Evolutionary conservation across 2,329 filamentous ascomycete genomes (phyloP), one percentile per base, ranked within the genome.

Genomic region (Aspergillus tubingensis): DNA sequence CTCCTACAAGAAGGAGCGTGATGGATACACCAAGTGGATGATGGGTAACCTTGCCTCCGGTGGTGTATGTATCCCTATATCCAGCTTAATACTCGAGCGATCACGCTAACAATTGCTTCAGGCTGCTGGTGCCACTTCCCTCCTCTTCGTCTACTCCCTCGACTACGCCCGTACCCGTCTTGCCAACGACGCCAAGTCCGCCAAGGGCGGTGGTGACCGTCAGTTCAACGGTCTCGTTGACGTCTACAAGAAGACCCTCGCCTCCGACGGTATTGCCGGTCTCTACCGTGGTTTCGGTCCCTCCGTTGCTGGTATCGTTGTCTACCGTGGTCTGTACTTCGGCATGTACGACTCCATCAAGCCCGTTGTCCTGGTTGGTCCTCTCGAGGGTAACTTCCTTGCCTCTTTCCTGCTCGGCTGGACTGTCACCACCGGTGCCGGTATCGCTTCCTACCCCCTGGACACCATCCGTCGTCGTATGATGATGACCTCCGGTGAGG

Each of bases 301-400:
- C 82, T 99, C 95, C 78, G 95, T 99, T 79, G 88, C 91, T 83
- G 95, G 95, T 90, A 99, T 99, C 83, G 83, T 99, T 77, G 95
- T 99, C 85, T 99, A 99, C 92, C 95, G 95, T 92, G 95, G 95
- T 97, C 92, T 99, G 77, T 99, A 99, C 93, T 99, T 99, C 91
- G 95, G 95, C 81, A 91, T 99, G 91, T 99, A 99, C 92, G 95
- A 99, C 86, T 99, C 95, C 75, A 89, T 99, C 88, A 99, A 99
- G 92, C 95, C 95, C 75, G 91, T 98, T 79, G 82, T 98, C 83
- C 92, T 99, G 71, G 88, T 90, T 80, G 95, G 95, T 81, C 67
- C 80, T 81, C 92, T 99, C 76, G 88, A 92, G 85, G 93, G 93
- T 86, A 97, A 94, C 91, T 99, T 99, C 93, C 86, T 99, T 78